Evolutionary conservation across 192 early-diverging fungal species (phyloP), one percentile per base, ranked within the genome.

Genomic region (Linnemannia hyalina): DNA sequence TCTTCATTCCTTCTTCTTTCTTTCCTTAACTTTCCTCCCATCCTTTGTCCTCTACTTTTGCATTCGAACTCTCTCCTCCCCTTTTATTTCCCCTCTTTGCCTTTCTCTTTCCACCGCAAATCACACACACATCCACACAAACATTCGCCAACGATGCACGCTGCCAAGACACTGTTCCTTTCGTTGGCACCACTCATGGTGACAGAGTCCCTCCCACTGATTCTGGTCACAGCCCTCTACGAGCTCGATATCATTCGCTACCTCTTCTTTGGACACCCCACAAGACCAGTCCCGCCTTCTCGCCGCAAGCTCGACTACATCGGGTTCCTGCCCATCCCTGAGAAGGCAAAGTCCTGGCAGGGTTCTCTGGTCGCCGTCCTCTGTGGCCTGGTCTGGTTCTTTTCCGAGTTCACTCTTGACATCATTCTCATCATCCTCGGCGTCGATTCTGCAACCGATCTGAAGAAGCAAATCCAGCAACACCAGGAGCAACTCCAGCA

Each of bases 371-470:
- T 57, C 36, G 47, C 80, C 38, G 70, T 73, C 44, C 0, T 65
- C 49, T 81, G 80, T 40, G 68, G 80, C 5, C 8, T 81, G n/a
- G 26, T 75, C 20, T 81, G 80, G 73, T 70, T 75, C 52, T 41
- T 81, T 20, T 81, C 80, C 26, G 80, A 81, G 44, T 71, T 81
- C 38, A 75, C 80, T 3, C 71, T 77, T n/a, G 75, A 77, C 18
- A 70, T 82, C 23, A 23, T 77, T 11, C 70, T 77, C 18, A 57
- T 77, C n/a, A 35, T 75, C 22, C 23, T 75, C 52, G 73, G 26
- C 29, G 47, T 38, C n/a, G 13, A 44, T 35, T 42, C 75, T 42
- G 41, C 38, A 26, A 41, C 38, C n/a, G 68, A 26, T 2, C 29
- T 44, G 42, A n/a, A 47, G 55, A 26, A 49, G 26, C 70, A 36